Conservation (phyloP, 2,329 filamentous ascomycete genomes). For the Orbilia blumenaviensis region DNA sequence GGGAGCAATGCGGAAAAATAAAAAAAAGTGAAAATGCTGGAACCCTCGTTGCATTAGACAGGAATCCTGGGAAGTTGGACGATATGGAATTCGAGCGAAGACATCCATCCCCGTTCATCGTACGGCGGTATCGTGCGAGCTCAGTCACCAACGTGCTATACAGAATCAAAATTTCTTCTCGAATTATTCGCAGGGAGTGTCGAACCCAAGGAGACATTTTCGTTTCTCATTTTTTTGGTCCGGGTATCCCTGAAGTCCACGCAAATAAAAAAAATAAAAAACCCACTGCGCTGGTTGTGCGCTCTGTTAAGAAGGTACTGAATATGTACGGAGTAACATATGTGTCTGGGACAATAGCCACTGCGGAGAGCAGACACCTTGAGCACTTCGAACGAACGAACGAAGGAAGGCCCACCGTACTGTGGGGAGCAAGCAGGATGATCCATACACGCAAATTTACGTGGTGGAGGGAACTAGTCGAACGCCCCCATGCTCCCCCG, state of each 20-base stretch:
- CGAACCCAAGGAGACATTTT: slow-evolving; percentile 42
- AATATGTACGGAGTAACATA: no score
- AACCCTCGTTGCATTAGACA: slow-evolving; percentile 40
- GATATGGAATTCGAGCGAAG: slow-evolving; percentile 43
- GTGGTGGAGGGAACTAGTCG: slow-evolving; percentile 44
- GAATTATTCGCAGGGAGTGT: slow-evolving; percentile 9
- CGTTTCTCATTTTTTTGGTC: slow-evolving; percentile 38
- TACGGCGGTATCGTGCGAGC: no score
- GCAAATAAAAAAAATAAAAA: slow-evolving; percentile 17
- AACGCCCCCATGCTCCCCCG: background rate
- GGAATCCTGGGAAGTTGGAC: slow-evolving; percentile 33
- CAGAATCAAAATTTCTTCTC: no score
- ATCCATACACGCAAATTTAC: slow-evolving; percentile 51
- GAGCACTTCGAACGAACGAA: no score
- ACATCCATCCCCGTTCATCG: slow-evolving; percentile 2
- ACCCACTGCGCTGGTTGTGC: background rate
- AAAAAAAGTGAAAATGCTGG: slow-evolving; percentile 32
- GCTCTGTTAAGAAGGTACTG: no score
- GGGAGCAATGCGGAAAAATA: slow-evolving; percentile 9
- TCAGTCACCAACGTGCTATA: slow-evolving; percentile 10
- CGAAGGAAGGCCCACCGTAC: slow-evolving; percentile 12
- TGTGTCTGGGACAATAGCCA: slow-evolving; percentile 1
- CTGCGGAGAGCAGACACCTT: slow-evolving; percentile 26
- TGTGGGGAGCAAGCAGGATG: slow-evolving; percentile 43
- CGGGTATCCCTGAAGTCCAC: slow-evolving; percentile 41